phyloP scores from a whole-genome alignment of 2,329 filamentous ascomycete genomes.

The Xylaria multiplex region DNA sequence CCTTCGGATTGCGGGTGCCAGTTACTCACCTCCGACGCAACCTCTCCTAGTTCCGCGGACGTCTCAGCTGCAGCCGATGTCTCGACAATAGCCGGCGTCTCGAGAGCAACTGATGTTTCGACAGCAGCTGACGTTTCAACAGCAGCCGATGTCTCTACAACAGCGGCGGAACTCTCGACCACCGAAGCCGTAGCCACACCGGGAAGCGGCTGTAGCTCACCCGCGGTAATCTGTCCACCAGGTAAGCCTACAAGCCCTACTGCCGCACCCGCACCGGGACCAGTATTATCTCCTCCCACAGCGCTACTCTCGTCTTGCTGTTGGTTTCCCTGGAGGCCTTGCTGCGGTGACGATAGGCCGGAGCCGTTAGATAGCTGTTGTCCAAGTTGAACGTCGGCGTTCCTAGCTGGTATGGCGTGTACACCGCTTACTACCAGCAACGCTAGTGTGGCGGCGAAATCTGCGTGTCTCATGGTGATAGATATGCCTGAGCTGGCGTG shows the following conservation, averaged over 20 bases:
- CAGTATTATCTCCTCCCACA: not conserved
- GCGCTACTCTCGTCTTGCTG: conserved; percentile 1
- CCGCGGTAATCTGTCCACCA: conserved; percentile 39
- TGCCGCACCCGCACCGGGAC: conserved; percentile 1
- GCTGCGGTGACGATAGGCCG: not conserved
- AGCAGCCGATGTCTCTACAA: conserved; percentile 10
- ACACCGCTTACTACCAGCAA: conserved; percentile 35
- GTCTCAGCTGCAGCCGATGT: not conserved
- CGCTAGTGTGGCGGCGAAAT: conserved; percentile 34
- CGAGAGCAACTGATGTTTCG: not conserved
- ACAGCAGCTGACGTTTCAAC: not conserved
- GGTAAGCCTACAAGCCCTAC: conserved; percentile 37
- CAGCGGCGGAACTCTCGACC: conserved; percentile 24
- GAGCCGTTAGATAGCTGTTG: not conserved
- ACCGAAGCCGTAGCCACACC: conserved; percentile 17
- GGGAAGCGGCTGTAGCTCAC: conserved; percentile 39
- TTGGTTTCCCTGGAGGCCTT: conserved; percentile 5
- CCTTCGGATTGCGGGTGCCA: not conserved
- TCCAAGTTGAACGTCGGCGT: conserved; percentile 20
- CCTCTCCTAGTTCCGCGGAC: conserved; percentile 20
- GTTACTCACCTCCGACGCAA: conserved; percentile 14
- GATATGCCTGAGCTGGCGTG: not conserved
- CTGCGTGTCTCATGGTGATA: conserved; percentile 39
- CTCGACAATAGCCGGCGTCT: not conserved
- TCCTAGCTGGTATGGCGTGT: conserved; percentile 36